These are phyloP conservation scores for Westerdykella ornata DNA, from an alignment of 2,329 filamentous ascomycete genomes.

Conservation along the genomic window DNA sequence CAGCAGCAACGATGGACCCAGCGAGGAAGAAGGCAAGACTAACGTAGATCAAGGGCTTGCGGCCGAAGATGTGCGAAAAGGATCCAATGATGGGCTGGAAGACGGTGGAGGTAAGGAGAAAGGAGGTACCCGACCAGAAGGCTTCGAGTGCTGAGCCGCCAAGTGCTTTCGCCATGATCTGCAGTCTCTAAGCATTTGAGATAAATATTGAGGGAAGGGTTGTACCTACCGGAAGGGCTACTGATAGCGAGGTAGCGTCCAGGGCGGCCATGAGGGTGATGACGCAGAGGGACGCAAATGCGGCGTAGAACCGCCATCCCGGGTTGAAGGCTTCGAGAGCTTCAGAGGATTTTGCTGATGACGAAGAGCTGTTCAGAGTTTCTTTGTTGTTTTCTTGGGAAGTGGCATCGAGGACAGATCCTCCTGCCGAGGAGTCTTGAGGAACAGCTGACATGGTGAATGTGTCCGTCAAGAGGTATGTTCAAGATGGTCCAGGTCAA, in stretches of 20 bases:
- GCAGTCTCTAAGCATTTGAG: slow-evolving; percentile 4
- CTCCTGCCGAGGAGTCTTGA: no score
- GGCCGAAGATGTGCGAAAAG: slow-evolving; percentile 38
- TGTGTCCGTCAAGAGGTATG: no score
- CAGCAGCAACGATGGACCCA: slow-evolving; percentile 34
- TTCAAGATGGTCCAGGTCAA: no score
- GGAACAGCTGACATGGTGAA: no score
- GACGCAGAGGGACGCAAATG: slow-evolving; percentile 48
- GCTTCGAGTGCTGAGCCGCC: slow-evolving; percentile 37
- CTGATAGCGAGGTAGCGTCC: slow-evolving; percentile 59
- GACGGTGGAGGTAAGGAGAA: slow-evolving; percentile 37
- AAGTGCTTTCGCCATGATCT: slow-evolving; percentile 36
- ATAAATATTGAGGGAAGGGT: not conserved
- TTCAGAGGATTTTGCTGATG: slow-evolving; percentile 8
- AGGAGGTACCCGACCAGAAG: slow-evolving; percentile 40
- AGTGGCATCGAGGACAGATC: no score
- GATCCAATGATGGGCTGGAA: slow-evolving; percentile 38
- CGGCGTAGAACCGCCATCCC: slow-evolving; percentile 36
- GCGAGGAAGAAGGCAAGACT: slow-evolving; percentile 32
- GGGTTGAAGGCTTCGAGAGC: slow-evolving; percentile 23
- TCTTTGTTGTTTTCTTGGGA: slow-evolving; percentile 1
- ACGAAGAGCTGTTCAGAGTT: slow-evolving; percentile 2
- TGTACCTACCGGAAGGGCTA: slow-evolving; percentile 46
- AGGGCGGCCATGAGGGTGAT: slow-evolving; percentile 58
- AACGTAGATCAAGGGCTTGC: slow-evolving; percentile 35